Evolutionary conservation across 345 rosid species (phyloP), one percentile per base, ranked within the genome.

Genomic region (Stellera chamaejasme): DNA sequence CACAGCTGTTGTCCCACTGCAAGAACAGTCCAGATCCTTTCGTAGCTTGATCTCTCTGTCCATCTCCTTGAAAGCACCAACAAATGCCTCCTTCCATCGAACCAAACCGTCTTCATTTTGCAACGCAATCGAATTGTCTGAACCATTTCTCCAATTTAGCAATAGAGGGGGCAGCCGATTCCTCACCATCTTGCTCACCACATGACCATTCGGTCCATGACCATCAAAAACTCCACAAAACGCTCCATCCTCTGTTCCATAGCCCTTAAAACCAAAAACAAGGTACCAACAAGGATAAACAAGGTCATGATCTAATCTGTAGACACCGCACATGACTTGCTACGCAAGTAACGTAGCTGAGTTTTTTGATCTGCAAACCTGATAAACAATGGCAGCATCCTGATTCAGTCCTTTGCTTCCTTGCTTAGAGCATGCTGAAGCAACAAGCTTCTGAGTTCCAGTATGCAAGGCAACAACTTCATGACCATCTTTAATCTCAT

Each of bases 211-310:
- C 58, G 69, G 73, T 72, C 98, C 98, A 71, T 92, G 96, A 12
- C 98, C 98, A 61, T 92, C 98, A 66, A 85, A 88, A 19, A 92
- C 95, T 51, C 80, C 95, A 61, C 84, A 79, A 15, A 85, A 70
- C 0, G 63, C 81, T 63, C 85, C 92, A 44, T 65, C 77, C 59
- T 75, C 74, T 48, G 45, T 60, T 69, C 89, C 96, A 69, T 82
- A 87, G 3, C 84, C 87, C 96, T 80, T 25, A 12, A 59, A 48
- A 11, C 3, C 25, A 51, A 43, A 43, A 32, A 13, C 11, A 6
- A 13, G 10, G 16, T 28, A n/a, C 0, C 41, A 32, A 26, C 12
- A 53, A 39, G 23, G 23, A 54, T 14, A 39, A 54, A 54, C 45
- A 14, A 39, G 7, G 3, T 15, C 5, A 28, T 7, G 41, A 5